Evolutionary conservation across 2,329 filamentous ascomycete genomes (phyloP).

Genomic region (Xylariaceae sp.): DNA sequence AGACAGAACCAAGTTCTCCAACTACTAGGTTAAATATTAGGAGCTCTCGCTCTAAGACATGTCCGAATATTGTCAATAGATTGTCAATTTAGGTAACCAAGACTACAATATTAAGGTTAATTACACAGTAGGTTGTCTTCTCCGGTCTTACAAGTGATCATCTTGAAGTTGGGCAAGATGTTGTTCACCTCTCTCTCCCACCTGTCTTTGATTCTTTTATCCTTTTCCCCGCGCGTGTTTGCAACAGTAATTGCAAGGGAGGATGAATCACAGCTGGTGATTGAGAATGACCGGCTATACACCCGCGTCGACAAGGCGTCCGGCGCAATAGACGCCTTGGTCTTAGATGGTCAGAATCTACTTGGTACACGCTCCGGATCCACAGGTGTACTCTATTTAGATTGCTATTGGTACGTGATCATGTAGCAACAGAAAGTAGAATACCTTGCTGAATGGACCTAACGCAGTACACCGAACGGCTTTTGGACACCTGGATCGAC

Average conservation of each 20-base stretch:
- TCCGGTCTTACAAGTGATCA: slow-evolving; percentile 16
- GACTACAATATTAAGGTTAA: slow-evolving; percentile 16
- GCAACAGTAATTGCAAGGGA: slow-evolving; percentile 39
- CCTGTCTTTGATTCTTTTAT: slow-evolving; percentile 16
- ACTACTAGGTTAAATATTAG: slow-evolving; percentile 5
- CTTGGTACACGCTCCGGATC: slow-evolving; percentile 50
- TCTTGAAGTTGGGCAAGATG: slow-evolving; percentile 23
- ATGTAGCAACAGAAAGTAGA: slow-evolving; percentile 11
- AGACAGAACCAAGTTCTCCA: slow-evolving; percentile 8
- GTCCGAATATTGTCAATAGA: slow-evolving; percentile 23
- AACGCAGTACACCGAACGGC: slow-evolving; percentile 50
- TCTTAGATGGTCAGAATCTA: slow-evolving; percentile 49
- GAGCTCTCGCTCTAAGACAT: slow-evolving; percentile 18
- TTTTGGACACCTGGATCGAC: slow-evolving; percentile 61
- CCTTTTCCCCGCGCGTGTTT: slow-evolving; percentile 13
- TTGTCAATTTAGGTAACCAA: slow-evolving; percentile 14
- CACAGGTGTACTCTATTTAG: slow-evolving; percentile 60
- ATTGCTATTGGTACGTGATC: slow-evolving; percentile 57
- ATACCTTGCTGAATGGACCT: slow-evolving; percentile 14
- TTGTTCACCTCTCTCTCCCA: slow-evolving; percentile 10
- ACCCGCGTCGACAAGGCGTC: slow-evolving; percentile 42
- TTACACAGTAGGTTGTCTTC: slow-evolving; percentile 24
- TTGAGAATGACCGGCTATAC: slow-evolving; percentile 44
- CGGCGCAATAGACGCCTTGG: slow-evolving; percentile 42
- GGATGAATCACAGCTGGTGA: slow-evolving; percentile 38